Base-by-base conservation (phyloP, 306 rosid species). In the Quercus wislizeni region DNA sequence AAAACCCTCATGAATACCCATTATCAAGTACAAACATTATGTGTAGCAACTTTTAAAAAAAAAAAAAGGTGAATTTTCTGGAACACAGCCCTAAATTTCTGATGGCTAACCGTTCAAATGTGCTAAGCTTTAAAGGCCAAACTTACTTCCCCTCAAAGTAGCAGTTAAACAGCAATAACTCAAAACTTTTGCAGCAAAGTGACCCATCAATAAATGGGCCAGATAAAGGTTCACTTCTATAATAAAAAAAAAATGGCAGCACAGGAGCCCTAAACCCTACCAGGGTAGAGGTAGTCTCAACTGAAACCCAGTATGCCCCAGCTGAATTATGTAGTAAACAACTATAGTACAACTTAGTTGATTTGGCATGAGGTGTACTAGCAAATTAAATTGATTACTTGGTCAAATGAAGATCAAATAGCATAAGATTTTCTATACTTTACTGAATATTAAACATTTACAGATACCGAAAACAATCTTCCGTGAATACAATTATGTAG, bases 1-100 rank as follows among this genome's bases (percentile, higher is more conserved):
- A 74, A 92, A 84, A 77, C 49, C 65, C 51, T 52, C 76, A 33
- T 84, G 46, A 85, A 55, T 30, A 52, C 72, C 55, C 30, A 51
- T 76, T 54, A 73, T 52, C 43, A 72, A 58, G 30, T 69, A 25
- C 3, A 35, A 3, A 69, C 30, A 68, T 17, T 31, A 65, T 6
- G 43, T 18, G 4, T 21, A 49, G 54, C 54, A 49, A 49, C 54
- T 51, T 11, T 23, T 21, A 1, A 25, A 41, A 43, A 56, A 27
- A 35, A 69, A 6, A 68, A 55, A 77, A 72, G n/a, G 54, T 38
- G 56, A 52, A 17, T 35, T 35, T 18, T 12, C 72, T 7, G 27
- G 41, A 28, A 64, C 1, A 8, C 1, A 0, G 27, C 54, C 52
- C 4, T 0, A 7, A 61, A 61, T 21, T 61, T 33, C 27, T 31